Evolutionary conservation across 192 early-diverging fungal genomes (phyloP).

Genomic region (Gryganskiella cystojenkinii): DNA sequence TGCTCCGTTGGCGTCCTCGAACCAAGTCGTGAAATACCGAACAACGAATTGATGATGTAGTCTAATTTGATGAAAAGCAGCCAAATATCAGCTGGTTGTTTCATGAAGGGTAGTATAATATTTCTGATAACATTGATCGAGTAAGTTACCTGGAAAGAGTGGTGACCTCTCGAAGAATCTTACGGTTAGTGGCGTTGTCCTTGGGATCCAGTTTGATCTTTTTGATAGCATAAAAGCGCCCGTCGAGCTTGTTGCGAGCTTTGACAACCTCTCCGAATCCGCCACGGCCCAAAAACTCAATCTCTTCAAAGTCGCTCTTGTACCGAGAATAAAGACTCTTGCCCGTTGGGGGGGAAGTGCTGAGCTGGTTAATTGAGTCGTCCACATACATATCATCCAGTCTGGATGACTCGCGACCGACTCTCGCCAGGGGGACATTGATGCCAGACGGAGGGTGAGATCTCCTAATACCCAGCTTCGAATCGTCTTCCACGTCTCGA

Average conservation of each 20-base stretch:
- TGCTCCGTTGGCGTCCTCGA: constrained; percentile 70
- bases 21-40: constrained; percentile 91
- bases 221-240: constrained; percentile 91
- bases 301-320: constrained; percentile 80
- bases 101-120: not conserved
- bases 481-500: constrained; percentile 42
- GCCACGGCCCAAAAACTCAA: constrained; percentile 80
- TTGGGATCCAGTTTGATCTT: constrained; percentile 87
- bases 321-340: constrained; percentile 70
- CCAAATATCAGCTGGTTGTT: too few species aligned
- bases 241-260: constrained; percentile 86
- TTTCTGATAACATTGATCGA: not conserved
- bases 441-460: constrained; percentile 26
- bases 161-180: constrained; percentile 91
- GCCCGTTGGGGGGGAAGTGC: constrained; percentile 32
- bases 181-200: constrained; percentile 80
- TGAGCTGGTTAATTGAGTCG: constrained; percentile 46
- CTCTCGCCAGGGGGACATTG: constrained; percentile 26
- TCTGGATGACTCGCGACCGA: constrained; percentile 31
- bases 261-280: constrained; percentile 98
- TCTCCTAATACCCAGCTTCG: constrained; percentile 21
- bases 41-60: constrained; percentile 93
- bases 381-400: constrained; percentile 48
- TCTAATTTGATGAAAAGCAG: not conserved
- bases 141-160: constrained; percentile 76